Evolutionary conservation across 108 stramenopile species (phyloP).

Genomic region (Skeletonema grethae): DNA sequence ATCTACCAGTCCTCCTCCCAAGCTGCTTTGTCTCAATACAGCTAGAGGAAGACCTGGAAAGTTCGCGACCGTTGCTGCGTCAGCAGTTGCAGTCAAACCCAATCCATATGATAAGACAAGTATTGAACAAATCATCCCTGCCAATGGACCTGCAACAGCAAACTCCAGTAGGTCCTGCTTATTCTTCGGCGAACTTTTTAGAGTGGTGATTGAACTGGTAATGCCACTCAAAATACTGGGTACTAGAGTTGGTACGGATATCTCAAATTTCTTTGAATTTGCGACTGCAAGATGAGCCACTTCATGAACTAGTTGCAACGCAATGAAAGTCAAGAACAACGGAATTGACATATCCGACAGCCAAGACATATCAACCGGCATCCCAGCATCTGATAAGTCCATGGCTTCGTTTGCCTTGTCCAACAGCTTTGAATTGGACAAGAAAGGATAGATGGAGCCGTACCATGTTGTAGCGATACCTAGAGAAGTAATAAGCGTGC

Average conservation of each 20-base stretch:
- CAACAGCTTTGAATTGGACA: slow-evolving; percentile 68
- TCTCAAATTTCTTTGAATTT: slow-evolving; percentile 51
- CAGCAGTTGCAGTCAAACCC: slow-evolving; percentile 54
- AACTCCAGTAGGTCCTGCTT: slow-evolving; percentile 79
- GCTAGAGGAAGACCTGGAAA: slow-evolving; percentile 75
- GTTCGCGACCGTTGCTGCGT: slow-evolving; percentile 48
- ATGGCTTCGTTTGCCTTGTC: slow-evolving; percentile 69
- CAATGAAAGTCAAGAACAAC: slow-evolving; percentile 69
- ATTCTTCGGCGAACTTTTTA: slow-evolving; percentile 74
- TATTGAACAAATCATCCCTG: slow-evolving; percentile 70
- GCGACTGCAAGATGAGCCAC: slow-evolving; percentile 63
- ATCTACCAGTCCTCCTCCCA: slow-evolving; percentile 81
- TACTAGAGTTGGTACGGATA: slow-evolving; percentile 75
- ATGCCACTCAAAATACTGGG: slow-evolving; percentile 80
- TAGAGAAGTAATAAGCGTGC: slow-evolving; percentile 54
- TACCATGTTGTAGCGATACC: slow-evolving; percentile 81
- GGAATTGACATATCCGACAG: slow-evolving; percentile 77
- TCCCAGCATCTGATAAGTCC: slow-evolving; percentile 71
- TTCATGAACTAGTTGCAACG: slow-evolving; percentile 70
- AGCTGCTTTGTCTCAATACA: slow-evolving; percentile 72
- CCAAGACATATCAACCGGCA: slow-evolving; percentile 70
- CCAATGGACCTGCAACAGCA: slow-evolving; percentile 70
- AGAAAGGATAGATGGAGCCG: slow-evolving; percentile 77
- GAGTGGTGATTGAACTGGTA: slow-evolving; percentile 69
- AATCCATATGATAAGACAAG: slow-evolving; percentile 59